These are phyloP conservation scores for Allium sativum DNA, from an alignment of 106 monocot genomes.

Conservation along the genomic window DNA sequence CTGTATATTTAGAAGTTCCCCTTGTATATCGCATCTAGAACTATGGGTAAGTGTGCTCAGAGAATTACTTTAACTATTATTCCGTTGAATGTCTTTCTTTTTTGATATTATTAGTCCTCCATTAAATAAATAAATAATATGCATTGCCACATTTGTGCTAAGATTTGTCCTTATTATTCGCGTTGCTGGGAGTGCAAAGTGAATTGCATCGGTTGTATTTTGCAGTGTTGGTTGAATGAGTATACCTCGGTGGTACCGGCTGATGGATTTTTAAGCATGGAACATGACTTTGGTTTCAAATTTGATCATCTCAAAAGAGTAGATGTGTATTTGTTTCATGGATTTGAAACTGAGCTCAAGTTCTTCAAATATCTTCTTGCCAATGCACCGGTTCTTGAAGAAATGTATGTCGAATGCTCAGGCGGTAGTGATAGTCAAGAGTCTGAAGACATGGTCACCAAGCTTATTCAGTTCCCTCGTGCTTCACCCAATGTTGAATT, in stretches of 20 bases:
- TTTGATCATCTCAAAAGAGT: conserved; percentile 4
- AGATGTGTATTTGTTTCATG: neutral
- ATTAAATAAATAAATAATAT: too few relatives aligned
- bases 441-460: neutral
- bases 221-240: neutral
- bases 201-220: too few relatives aligned
- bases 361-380: conserved; percentile 9
- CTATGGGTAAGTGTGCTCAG: neutral
- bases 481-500: neutral
- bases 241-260: neutral
- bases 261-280: neutral
- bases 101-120: too few relatives aligned
- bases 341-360: conserved; percentile 4
- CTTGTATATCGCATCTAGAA: neutral
- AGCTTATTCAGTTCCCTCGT: neutral
- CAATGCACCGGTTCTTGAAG: conserved; percentile 3
- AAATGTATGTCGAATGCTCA: neutral
- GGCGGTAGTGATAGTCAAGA: neutral
- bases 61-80: neutral
- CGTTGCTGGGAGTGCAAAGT: too few relatives aligned
- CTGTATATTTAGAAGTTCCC: conserved; percentile 7
- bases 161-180: too few relatives aligned
- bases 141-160: neutral
- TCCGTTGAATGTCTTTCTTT: too few relatives aligned
- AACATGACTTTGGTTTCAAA: neutral